These are phyloP conservation scores for Neopestalotiopsis sp. DNA, from an alignment of 2,329 filamentous ascomycete species.

Conservation along the genomic window DNA sequence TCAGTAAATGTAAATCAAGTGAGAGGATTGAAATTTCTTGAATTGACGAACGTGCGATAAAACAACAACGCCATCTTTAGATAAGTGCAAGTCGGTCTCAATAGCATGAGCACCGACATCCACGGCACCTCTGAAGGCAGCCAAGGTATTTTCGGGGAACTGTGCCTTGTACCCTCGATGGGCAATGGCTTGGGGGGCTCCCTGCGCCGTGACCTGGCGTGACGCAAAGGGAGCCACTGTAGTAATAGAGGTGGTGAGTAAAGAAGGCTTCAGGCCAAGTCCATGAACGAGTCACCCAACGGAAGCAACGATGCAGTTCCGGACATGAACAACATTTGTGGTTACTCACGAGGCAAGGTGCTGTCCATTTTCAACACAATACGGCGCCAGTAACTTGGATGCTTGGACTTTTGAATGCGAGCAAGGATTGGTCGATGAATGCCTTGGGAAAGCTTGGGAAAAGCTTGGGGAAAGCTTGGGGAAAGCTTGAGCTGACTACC, in stretches of 20 bases:
- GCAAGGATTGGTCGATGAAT: neutral
- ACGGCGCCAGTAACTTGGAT: neutral
- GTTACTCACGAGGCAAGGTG: neutral
- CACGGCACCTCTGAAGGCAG: constrained; percentile 77
- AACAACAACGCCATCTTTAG: constrained; percentile 82
- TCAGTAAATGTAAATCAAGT: too few relatives aligned
- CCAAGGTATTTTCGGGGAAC: constrained; percentile 86
- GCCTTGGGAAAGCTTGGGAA: neutral
- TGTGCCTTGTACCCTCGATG: constrained; percentile 79
- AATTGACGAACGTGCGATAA: constrained; percentile 73
- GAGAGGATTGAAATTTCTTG: neutral
- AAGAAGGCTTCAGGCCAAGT: neutral
- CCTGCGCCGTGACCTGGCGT: neutral
- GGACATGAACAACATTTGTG: neutral
- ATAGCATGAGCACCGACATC: constrained; percentile 78
- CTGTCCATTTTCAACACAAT: neutral
- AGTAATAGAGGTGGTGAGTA: neutral
- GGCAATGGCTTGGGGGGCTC: constrained; percentile 72
- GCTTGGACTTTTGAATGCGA: neutral
- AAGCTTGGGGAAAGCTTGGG: too few relatives aligned
- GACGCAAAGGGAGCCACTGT: neutral
- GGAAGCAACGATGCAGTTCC: too few relatives aligned
- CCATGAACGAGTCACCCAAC: neutral
- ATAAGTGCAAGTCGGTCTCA: constrained; percentile 87
- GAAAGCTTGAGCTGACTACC: too few relatives aligned